These are phyloP conservation scores for Moringa oleifera DNA, from an alignment of 345 rosid species.

Conservation along the genomic window DNA sequence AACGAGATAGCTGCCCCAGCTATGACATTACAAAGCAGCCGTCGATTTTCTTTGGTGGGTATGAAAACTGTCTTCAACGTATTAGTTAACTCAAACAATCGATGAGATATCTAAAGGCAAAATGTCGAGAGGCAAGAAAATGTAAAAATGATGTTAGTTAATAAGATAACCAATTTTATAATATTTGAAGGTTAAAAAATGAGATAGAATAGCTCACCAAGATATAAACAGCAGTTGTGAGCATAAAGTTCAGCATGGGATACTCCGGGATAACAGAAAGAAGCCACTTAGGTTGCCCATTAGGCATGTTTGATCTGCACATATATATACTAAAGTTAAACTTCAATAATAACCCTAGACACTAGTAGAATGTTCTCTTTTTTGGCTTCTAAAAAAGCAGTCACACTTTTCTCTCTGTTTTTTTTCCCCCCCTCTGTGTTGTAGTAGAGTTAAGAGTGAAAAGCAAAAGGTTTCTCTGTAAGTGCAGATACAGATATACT, in stretches of 20 bases:
- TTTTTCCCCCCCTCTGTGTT: background rate
- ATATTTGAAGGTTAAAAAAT: background rate
- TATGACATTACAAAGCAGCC: slow-evolving; percentile 52
- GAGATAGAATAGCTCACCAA: slow-evolving; percentile 43
- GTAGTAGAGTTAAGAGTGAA: background rate
- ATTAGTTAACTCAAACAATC: slow-evolving; percentile 79
- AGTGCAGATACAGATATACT: background rate
- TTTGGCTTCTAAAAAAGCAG: background rate
- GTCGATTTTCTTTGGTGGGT: slow-evolving; percentile 68
- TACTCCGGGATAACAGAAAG: slow-evolving; percentile 81
- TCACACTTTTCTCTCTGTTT: no score
- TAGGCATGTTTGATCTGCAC: slow-evolving; percentile 71
- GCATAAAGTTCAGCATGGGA: slow-evolving; percentile 93
- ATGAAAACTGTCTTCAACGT: slow-evolving; percentile 62
- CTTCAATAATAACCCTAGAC: background rate
- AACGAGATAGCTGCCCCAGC: slow-evolving; percentile 61
- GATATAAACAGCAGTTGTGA: slow-evolving; percentile 80
- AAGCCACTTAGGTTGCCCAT: slow-evolving; percentile 99
- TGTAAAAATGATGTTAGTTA: background rate
- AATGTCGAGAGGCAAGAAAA: slow-evolving; percentile 12
- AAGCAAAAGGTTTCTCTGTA: background rate
- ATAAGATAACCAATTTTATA: slow-evolving; percentile 5
- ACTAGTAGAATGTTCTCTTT: background rate
- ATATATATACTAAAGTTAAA: background rate
- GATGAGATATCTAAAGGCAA: slow-evolving; percentile 62